Evolutionary conservation across 225 moss, liverwort and hornwort genomes (phyloP).

Genomic region (Ulota crispa): DNA sequence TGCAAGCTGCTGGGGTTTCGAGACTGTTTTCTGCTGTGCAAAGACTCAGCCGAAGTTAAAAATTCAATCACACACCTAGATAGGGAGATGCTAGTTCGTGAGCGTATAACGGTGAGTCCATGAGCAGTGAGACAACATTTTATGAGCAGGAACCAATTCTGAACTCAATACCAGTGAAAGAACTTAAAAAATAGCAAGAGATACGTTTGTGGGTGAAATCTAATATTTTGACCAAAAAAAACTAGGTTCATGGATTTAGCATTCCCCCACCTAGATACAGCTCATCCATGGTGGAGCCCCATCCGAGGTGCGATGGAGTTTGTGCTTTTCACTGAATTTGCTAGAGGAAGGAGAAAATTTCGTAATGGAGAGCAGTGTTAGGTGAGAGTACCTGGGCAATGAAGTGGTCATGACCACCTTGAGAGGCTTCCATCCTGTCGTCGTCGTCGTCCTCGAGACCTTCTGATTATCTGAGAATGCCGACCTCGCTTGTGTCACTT

Average conservation of each 20-base stretch:
- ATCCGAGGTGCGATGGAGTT: neutral
- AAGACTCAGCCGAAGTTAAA: neutral
- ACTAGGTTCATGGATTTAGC: too few relatives aligned
- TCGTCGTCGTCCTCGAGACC: neutral
- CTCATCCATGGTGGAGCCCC: neutral
- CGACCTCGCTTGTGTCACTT: neutral
- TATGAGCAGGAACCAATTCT: too few relatives aligned
- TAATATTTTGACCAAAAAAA: too few relatives aligned
- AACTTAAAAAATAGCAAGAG: too few relatives aligned
- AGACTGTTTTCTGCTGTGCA: neutral
- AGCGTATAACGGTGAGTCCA: too few relatives aligned
- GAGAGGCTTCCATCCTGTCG: constrained; percentile 23
- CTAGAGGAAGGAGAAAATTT: neutral
- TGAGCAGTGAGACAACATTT: too few relatives aligned
- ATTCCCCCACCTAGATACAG: neutral
- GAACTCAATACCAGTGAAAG: too few relatives aligned
- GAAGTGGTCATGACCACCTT: constrained; percentile 36
- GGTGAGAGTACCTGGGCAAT: constrained; percentile 21
- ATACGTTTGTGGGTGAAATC: too few relatives aligned
- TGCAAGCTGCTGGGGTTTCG: neutral
- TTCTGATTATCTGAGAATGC: constrained; percentile 16
- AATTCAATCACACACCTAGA: neutral
- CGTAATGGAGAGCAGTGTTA: neutral
- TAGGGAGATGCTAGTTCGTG: too few relatives aligned
- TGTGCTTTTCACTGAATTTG: neutral